A percentile compares a stretch with the other conserved stretches of the same genome.
Conservation (phyloP, 371 early-diverging fungal genomes). For the Syncephalastrum contaminatum region DNA sequence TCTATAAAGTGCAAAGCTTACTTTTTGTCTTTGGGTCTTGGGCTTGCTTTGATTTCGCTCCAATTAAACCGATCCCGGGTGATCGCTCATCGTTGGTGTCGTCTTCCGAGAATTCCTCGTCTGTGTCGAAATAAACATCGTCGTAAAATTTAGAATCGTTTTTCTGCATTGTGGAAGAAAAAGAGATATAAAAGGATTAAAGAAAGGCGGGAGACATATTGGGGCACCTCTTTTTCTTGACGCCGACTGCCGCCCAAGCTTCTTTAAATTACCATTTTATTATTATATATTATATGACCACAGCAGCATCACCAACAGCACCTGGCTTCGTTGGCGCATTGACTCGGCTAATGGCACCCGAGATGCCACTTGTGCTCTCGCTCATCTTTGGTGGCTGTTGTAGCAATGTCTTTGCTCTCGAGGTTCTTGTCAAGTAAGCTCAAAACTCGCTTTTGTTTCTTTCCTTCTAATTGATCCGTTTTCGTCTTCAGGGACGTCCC, state of each 20-base stretch:
- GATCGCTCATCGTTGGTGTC: slow-evolving; percentile 1
- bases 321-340: slow-evolving; percentile 7
- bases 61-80: slow-evolving; percentile 3
- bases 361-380: slow-evolving; percentile 49
- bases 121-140: slow-evolving; percentile 9
- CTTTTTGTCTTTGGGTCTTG: no score
- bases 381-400: slow-evolving; percentile 92
- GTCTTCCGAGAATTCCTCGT: slow-evolving; percentile 2
- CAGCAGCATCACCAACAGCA: not conserved
- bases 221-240: no score
- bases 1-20: no score
- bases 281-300: slow-evolving; percentile 2
- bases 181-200: no score
- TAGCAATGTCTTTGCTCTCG: slow-evolving; percentile 84
- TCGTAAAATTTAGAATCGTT: slow-evolving; percentile 2
- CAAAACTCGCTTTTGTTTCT: not conserved
- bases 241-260: no score
- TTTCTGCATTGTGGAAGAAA: no score
- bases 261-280: no score
- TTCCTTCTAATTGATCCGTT: slow-evolving; percentile 2
- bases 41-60: slow-evolving; percentile 3
- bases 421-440: slow-evolving; percentile 68
- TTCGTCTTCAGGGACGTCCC: slow-evolving; percentile 58
- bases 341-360: slow-evolving; percentile 28
- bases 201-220: no score